Base-by-base conservation (phyloP, 148 eudicot genomes). In the Beta vulgaris region DNA sequence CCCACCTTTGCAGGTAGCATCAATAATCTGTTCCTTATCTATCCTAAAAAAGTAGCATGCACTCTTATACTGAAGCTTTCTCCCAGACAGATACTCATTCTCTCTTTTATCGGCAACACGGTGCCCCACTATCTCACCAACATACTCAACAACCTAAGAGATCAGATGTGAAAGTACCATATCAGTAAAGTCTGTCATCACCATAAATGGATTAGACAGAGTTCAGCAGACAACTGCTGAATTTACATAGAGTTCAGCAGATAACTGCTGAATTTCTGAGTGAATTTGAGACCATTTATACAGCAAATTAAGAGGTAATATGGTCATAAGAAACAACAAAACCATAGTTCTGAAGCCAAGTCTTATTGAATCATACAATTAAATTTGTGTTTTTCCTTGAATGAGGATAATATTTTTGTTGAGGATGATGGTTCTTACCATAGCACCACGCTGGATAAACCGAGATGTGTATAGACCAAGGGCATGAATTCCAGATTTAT, bases 41-140 rank as follows among this genome's bases (percentile, higher is more conserved):
- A 91, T 84, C 80, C 84, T 84, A 72, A 91, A 91, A 82, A 91
- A 91, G 80, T 91, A 91, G 79, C 96, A 91, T 37, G 96, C 96
- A 75, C 90, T 86, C 84, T 91, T 87, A 73, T 87, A 87, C 69
- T 85, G 92, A 76, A 85, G 78, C 77, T 74, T 85, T 75, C 87
- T 81, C 76, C 96, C 92, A 43, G 85, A 82, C 72, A 85, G 85
- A 76, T 91, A 91, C 46, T 91, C 96, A 3, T 46, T 65, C 65
- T 91, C 96, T 82, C 96, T 81, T 87, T 85, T 88, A 81, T 91
- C 96, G 72, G 96, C 89, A 71, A 91, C 92, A 11, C 89, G 96
- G 72, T 75, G 86, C 51, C 96, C 96, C 61, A 91, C 90, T 77
- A 88, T 85, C 80, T 91, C 96, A 78, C 96, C 96, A 46, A 88